Base-by-base conservation (phyloP, 2,329 filamentous ascomycete genomes). In the Monosporascus sp. region DNA sequence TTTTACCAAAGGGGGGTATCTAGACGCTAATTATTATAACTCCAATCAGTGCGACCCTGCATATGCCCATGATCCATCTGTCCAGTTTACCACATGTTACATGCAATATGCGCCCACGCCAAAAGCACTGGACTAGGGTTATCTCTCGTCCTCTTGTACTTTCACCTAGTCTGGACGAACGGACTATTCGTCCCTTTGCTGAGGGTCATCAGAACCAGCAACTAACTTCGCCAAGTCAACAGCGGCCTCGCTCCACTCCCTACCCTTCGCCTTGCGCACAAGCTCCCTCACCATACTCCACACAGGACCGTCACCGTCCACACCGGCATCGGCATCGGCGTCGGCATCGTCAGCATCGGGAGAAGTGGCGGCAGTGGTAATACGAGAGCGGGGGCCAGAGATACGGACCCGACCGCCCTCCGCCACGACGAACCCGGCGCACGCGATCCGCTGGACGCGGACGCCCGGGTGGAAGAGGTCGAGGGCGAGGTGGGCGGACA, bases 391-490 rank as follows among this genome's bases (percentile, higher is more conserved):
- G 49, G 40, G 47, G 7, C 41, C 41, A 6, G 61, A 58, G 16
- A 82, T 64, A 64, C 84, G 84, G 20, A 84, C 49, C 27, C 79
- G 71, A 11, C 69, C 52, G 7, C 59, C 75, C 56, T 82, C 80
- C 0, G 77, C 77, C 11, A 84, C 66, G 38, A 78, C 76, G 52
- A 84, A 85, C 0, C 79, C 80, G 0, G 76, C 77, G 55, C 80
- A 84, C 0, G 79, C 79, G 27, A 84, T 72, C 56, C 81, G 80
- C 14, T 69, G 69, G 24, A 84, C 66, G 2, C 73, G 69, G 3
- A 83, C 80, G n/a, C 74, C 71, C 0, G 81, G 77, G 58, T 84
- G 80, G 52, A 80, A 79, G 57, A 84, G 59, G 59, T 84, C 73
- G 16, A 85, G 65, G 0, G 76, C 79, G 5, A 83, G 69, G 55